Evolutionary conservation across 768 basidiomycete species (phyloP).

Genomic region (Holtermannia corniformis): DNA sequence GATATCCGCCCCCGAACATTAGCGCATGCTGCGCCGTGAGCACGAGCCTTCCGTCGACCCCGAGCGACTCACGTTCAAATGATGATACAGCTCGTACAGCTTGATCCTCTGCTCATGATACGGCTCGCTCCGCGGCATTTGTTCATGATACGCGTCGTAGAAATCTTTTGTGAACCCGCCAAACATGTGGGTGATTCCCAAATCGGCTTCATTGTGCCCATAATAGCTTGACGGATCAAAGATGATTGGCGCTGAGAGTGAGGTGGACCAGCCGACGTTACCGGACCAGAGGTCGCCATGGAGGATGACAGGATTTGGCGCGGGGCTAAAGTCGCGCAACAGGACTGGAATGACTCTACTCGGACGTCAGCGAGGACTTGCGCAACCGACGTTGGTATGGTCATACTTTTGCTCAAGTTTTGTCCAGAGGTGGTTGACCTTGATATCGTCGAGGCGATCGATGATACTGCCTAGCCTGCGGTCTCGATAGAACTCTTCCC

Average conservation of each 20-base stretch:
- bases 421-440: conserved; percentile 21
- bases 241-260: conserved; percentile 24
- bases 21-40: conserved; percentile 25
- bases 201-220: conserved; percentile 32
- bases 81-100: conserved; percentile 37
- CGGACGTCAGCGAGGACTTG: not conserved
- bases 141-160: conserved; percentile 34
- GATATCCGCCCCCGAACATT: conserved; percentile 36
- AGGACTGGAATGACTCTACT: conserved; percentile 31
- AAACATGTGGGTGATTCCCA: conserved; percentile 41
- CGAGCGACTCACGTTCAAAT: conserved; percentile 31
- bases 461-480: conserved; percentile 31
- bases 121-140: conserved; percentile 25
- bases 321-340: conserved; percentile 16
- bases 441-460: conserved; percentile 18
- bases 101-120: conserved; percentile 25
- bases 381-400: not conserved
- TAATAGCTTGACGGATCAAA: conserved; percentile 37
- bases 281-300: conserved; percentile 43
- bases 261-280: conserved; percentile 25
- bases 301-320: conserved; percentile 31
- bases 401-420: conserved; percentile 21
- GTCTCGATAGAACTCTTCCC: conserved; percentile 33
- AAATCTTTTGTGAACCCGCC: conserved; percentile 37
- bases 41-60: not conserved